Conservation (phyloP, 371 early-diverging fungal genomes). For the Mortierella sp. region DNA sequence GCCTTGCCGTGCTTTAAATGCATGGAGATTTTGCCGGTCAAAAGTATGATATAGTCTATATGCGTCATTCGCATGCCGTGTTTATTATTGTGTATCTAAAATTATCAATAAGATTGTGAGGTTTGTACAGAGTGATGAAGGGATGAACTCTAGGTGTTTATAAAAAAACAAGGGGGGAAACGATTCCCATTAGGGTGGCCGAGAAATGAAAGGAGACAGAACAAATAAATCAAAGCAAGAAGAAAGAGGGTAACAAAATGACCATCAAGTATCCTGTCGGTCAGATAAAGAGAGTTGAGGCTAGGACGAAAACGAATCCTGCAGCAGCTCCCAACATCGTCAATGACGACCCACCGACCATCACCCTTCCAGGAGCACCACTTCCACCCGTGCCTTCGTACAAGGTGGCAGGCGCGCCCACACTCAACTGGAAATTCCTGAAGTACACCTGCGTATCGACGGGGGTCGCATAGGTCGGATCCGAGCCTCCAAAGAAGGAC, state of each 20-base stretch:
- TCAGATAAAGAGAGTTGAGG: not conserved
- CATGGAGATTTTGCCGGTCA: too few species aligned
- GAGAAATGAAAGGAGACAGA: not conserved
- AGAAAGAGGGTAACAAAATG: not conserved
- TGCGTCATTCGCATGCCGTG: too few species aligned
- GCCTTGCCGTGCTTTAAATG: too few species aligned
- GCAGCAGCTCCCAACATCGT: not conserved
- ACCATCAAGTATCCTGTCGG: not conserved
- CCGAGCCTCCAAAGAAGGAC: conserved; percentile 68
- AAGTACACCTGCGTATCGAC: conserved; percentile 60
- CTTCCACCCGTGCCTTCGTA: conserved; percentile 29
- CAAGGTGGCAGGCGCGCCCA: conserved; percentile 46
- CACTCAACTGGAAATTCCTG: conserved; percentile 62
- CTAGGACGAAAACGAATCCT: not conserved
- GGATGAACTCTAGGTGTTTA: not conserved
- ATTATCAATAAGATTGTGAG: not conserved
- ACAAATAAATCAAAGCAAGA: not conserved
- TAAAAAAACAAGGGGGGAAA: not conserved
- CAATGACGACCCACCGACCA: not conserved
- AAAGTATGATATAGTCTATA: too few species aligned
- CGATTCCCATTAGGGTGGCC: not conserved
- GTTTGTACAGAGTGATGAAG: not conserved
- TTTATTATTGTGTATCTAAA: too few species aligned
- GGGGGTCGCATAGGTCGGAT: conserved; percentile 60
- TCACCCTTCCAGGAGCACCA: not conserved